Percentiles rank a stretch among this genome's conserved stretches.
Evolutionary conservation across 1,284 basidiomycete species (phyloP).

Genomic region (Sporisorium graminicola): DNA sequence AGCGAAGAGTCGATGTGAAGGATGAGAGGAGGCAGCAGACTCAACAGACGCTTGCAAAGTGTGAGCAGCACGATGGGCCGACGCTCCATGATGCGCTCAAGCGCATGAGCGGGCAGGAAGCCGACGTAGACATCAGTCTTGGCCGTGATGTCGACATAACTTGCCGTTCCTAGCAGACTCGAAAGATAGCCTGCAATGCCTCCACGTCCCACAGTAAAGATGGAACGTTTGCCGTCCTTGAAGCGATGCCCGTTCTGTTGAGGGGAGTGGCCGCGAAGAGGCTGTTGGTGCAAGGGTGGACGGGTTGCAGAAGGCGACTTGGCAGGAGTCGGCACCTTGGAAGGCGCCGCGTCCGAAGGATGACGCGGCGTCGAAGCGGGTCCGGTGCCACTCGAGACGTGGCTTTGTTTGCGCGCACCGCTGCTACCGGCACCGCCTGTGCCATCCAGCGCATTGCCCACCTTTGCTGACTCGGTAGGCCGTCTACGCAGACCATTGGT

Average conservation of each 20-base stretch:
- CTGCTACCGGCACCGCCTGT: constrained; percentile 30
- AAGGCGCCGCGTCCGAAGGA: constrained; percentile 7
- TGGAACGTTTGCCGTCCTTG: constrained; percentile 53
- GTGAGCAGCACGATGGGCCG: constrained; percentile 94
- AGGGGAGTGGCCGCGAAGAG: constrained; percentile 11
- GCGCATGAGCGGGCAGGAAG: constrained; percentile 86
- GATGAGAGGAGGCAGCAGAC: constrained; percentile 91
- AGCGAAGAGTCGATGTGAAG: constrained; percentile 96
- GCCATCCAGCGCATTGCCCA: constrained; percentile 64
- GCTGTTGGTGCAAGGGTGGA: constrained; percentile 20
- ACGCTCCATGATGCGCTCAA: constrained; percentile 91
- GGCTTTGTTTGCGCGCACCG: constrained; percentile 23
- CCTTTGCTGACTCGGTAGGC: constrained; percentile 43
- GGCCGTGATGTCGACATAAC: constrained; percentile 94
- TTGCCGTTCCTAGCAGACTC: constrained; percentile 88
- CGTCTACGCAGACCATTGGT: constrained; percentile 17
- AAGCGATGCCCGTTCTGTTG: constrained; percentile 15
- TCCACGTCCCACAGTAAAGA: constrained; percentile 91
- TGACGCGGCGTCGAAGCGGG: constrained; percentile 5
- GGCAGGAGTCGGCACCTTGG: constrained; percentile 5
- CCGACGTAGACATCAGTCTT: constrained; percentile 98
- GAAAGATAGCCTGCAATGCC: constrained; percentile 98
- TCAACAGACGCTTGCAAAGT: constrained; percentile 94
- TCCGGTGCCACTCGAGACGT: constrained; percentile 10
- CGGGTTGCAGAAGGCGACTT: constrained; percentile 4